These are phyloP conservation scores for Kurtzmaniella quercitrusa DNA, from an alignment of 1,139 yeast genomes.

Conservation along the genomic window DNA sequence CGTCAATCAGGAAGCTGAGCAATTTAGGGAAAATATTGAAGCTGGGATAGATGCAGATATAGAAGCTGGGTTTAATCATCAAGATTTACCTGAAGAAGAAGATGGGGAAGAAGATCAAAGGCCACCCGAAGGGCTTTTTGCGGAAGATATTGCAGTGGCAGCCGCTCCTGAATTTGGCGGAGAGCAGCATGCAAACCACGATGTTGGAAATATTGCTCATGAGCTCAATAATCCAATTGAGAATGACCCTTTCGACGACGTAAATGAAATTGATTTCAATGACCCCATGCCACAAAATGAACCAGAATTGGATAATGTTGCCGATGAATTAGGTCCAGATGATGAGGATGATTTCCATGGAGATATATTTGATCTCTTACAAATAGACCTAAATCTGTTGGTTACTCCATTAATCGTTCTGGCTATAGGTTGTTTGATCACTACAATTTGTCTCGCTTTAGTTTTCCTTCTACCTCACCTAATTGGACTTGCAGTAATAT, in stretches of 20 bases:
- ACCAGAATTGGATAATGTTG: not conserved
- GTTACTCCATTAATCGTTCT: slow-evolving; percentile 35
- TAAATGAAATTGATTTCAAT: slow-evolving; percentile 2
- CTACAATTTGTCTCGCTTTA: slow-evolving; percentile 39
- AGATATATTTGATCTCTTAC: slow-evolving; percentile 33
- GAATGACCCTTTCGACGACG: not conserved
- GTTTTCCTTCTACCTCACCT: slow-evolving; percentile 55
- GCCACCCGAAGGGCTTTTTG: slow-evolving; percentile 1
- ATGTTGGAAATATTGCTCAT: no score
- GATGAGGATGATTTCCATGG: slow-evolving; percentile 18
- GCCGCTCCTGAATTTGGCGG: no score
- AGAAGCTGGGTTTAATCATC: not conserved
- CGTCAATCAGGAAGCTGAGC: not conserved
- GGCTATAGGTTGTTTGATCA: slow-evolving; percentile 37
- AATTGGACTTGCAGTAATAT: slow-evolving; percentile 35
- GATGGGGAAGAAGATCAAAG: slow-evolving; percentile 5
- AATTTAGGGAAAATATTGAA: not conserved
- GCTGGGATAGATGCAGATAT: slow-evolving; percentile 4
- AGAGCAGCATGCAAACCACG: not conserved
- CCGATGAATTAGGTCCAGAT: slow-evolving; percentile 10
- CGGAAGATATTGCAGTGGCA: slow-evolving; percentile 4
- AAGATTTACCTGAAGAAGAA: slow-evolving; percentile 1
- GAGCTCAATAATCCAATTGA: no score
- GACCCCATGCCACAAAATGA: not conserved
- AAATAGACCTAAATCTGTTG: slow-evolving; percentile 28